Evolutionary conservation across 129 eudicot species (phyloP), one percentile per base, ranked within the genome.

Genomic region (Ambrosia artemisiifolia): DNA sequence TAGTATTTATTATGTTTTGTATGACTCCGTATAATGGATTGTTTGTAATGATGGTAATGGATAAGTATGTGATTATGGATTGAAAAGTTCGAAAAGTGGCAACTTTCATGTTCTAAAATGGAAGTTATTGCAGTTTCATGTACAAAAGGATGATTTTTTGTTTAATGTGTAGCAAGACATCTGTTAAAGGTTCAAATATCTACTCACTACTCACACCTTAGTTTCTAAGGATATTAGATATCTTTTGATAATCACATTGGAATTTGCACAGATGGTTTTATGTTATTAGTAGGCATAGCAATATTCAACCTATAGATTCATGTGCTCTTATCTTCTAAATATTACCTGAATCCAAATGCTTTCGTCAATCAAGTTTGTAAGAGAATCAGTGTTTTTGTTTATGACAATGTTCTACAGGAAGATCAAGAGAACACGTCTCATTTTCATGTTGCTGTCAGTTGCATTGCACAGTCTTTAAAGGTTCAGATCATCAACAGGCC

Each of bases 401-500:
- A 53, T 67, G 74, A 11, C 19, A 32, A 55, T 49, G 48, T 56
- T 43, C 24, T 78, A 63, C 87, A 94, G 98, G 98, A 84, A 65
- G 84, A 90, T 69, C 53, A 77, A 72, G 81, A 90, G 61, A 81
- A 82, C 28, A 77, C 66, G 54, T 66, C 88, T 72, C 96, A 88
- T 77, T 94, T 94, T 81, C 89, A 86, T 61, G 79, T 88, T 56
- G 91, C 91, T 80, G 80, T 94, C 48, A 85, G 82, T 65, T 87
- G 88, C 76, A 88, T 94, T 75, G 82, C 91, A 6, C 82, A 84
- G 44, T 81, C 93, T 49, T 67, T 94, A 75, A 94, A 84, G 85
- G 88, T 87, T 51, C 99, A 88, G 75, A 94, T 90, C 63, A 94
- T 94, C 67, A 94, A 90, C 70, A 84, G 91, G 81, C 90, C 99